Conservation (phyloP, 768 basidiomycete species). For the Suillus fuscotomentosus region DNA sequence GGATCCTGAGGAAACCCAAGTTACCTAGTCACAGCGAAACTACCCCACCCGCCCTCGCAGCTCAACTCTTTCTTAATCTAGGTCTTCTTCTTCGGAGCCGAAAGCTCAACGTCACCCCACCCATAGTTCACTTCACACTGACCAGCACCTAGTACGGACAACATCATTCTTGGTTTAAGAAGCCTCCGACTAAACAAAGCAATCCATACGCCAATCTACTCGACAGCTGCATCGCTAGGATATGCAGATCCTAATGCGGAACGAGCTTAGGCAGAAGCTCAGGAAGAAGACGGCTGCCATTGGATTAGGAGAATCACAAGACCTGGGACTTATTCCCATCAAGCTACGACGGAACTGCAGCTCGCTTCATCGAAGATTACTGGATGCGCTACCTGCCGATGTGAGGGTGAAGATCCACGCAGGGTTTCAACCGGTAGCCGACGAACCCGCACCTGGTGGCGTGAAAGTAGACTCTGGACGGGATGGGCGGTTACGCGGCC, state of each 20-base stretch:
- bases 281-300: conserved; percentile 57
- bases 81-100: too few species aligned
- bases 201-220: conserved; percentile 82
- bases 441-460: background rate
- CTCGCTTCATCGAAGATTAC: conserved; percentile 6
- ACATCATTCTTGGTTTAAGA: conserved; percentile 1
- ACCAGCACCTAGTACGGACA: too few species aligned
- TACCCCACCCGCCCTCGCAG: too few species aligned
- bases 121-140: too few species aligned
- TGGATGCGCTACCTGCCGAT: conserved; percentile 12
- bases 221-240: conserved; percentile 83
- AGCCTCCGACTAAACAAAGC: conserved; percentile 50
- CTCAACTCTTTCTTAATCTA: too few species aligned
- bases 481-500: too few species aligned
- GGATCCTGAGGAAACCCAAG: too few species aligned
- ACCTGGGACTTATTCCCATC: conserved; percentile 69
- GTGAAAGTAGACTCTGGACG: conserved; percentile 8
- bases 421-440: conserved; percentile 6
- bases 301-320: conserved; percentile 79
- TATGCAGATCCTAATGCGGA: conserved; percentile 76
- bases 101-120: too few species aligned
- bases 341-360: conserved; percentile 34
- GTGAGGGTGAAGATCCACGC: conserved; percentile 30
- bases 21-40: too few species aligned
- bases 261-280: conserved; percentile 56